Conservation (phyloP, 371 early-diverging fungal species). For the Haplosporangium sp. region DNA sequence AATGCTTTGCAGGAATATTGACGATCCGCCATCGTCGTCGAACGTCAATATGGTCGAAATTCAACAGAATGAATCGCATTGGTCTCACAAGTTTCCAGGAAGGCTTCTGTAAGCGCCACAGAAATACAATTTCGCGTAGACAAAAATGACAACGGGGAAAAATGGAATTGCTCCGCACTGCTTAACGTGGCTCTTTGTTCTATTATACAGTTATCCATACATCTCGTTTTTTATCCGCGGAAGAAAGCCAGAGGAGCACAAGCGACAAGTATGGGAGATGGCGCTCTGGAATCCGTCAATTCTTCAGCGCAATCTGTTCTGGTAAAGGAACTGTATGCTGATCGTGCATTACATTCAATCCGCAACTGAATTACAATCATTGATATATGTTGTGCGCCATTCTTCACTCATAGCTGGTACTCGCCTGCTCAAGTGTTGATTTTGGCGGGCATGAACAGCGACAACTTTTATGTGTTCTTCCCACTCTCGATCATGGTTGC, state of each 20-base stretch:
- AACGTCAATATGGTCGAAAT: constrained; percentile 31
- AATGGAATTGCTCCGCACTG: background rate
- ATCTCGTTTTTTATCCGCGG: constrained; percentile 22
- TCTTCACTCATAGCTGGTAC: constrained; percentile 33
- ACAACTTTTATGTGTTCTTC: constrained; percentile 42
- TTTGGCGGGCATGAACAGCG: constrained; percentile 23
- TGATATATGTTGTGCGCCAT: background rate
- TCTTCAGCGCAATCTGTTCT: constrained; percentile 47
- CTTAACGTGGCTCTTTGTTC: background rate
- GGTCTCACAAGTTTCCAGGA: constrained; percentile 39
- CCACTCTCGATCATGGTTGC: constrained; percentile 38
- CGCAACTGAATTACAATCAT: too few relatives aligned
- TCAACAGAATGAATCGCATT: constrained; percentile 30
- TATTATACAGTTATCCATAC: constrained; percentile 22
- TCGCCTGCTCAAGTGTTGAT: constrained; percentile 53
- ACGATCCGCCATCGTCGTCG: constrained; percentile 33
- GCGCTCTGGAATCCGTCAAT: constrained; percentile 52
- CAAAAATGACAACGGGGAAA: background rate
- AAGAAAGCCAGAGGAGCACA: constrained; percentile 14
- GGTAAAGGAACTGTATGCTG: constrained; percentile 15
- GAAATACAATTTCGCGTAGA: too few relatives aligned
- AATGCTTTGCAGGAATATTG: constrained; percentile 22
- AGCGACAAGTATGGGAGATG: constrained; percentile 46
- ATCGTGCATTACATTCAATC: background rate
- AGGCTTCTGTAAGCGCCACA: constrained; percentile 22